Conservation (phyloP, 192 early-diverging fungal species). For the Coemansia sp. region DNA sequence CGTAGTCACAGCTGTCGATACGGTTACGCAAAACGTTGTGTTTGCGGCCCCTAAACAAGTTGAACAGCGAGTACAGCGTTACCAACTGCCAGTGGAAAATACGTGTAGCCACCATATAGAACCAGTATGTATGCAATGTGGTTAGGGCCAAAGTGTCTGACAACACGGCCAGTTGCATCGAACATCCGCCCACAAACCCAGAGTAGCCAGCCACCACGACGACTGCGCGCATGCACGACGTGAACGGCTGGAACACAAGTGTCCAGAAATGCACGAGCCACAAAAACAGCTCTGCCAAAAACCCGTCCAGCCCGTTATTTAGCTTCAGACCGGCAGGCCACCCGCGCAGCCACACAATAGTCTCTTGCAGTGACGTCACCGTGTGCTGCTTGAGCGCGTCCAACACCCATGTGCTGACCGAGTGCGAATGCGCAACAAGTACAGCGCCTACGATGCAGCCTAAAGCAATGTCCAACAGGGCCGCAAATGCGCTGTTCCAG, state of each 20-base stretch:
- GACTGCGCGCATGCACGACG: constrained; percentile 57
- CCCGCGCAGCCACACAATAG: constrained; percentile 86
- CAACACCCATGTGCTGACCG: constrained; percentile 59
- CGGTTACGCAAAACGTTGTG: constrained; percentile 85
- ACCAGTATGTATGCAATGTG: constrained; percentile 92
- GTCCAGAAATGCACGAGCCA: constrained; percentile 89
- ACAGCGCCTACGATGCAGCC: constrained; percentile 76
- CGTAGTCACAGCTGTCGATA: constrained; percentile 92
- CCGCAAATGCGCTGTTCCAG: constrained; percentile 94
- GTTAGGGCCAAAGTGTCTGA: constrained; percentile 81
- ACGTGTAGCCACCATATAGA: constrained; percentile 89
- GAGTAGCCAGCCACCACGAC: constrained; percentile 70
- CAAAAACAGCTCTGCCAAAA: constrained; percentile 88
- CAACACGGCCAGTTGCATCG: constrained; percentile 79
- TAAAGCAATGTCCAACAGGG: constrained; percentile 89
- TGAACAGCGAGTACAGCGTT: constrained; percentile 83
- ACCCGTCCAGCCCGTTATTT: constrained; percentile 82
- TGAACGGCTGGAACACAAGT: constrained; percentile 55
- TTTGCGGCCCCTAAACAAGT: constrained; percentile 80
- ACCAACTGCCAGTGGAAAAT: constrained; percentile 93
- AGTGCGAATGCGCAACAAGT: constrained; percentile 61
- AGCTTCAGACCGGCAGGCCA: constrained; percentile 96
- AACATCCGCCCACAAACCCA: constrained; percentile 76
- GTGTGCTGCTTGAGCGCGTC: constrained; percentile 61
- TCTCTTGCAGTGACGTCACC: constrained; percentile 65